A percentile compares a stretch with the other conserved stretches of the same genome.
These are phyloP conservation scores for Sistotremastrum suecicum DNA, from an alignment of 768 basidiomycete species.

Conservation along the genomic window DNA sequence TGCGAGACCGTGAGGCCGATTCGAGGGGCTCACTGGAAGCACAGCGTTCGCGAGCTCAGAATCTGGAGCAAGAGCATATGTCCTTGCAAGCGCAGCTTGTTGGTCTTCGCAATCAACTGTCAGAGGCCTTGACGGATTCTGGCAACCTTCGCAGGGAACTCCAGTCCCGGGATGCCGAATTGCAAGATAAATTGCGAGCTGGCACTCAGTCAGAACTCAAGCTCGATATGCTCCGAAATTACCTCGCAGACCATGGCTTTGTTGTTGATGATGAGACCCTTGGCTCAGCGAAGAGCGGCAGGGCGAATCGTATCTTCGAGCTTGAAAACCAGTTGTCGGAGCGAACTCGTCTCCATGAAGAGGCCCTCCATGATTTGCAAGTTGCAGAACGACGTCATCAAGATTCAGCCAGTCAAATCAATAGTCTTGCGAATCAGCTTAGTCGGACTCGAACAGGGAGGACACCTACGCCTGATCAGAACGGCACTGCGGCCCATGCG, in stretches of 20 bases:
- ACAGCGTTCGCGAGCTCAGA: conserved; percentile 50
- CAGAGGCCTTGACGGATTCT: conserved; percentile 50
- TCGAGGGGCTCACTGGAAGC: conserved; percentile 47
- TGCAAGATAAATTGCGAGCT: conserved; percentile 50
- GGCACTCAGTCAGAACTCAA: conserved; percentile 59
- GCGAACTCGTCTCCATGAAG: conserved; percentile 54
- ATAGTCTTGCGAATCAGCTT: conserved; percentile 48
- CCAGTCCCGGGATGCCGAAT: conserved; percentile 45
- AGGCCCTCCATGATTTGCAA: conserved; percentile 62
- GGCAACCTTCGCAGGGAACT: conserved; percentile 61
- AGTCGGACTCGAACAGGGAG: conserved; percentile 48
- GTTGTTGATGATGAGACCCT: conserved; percentile 60
- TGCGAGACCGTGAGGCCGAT: conserved; percentile 56
- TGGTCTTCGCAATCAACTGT: conserved; percentile 60
- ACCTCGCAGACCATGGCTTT: conserved; percentile 82
- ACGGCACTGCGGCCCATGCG: conserved; percentile 22
- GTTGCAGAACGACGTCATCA: conserved; percentile 50
- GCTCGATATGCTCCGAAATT: conserved; percentile 65
- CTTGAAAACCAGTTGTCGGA: conserved; percentile 71
- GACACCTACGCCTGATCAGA: conserved; percentile 26
- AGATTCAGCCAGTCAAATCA: conserved; percentile 61
- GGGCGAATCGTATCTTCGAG: conserved; percentile 42
- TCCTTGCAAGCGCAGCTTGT: conserved; percentile 59
- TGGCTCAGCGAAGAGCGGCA: conserved; percentile 23
- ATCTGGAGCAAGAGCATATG: conserved; percentile 50